Percentiles rank a stretch among this genome's conserved stretches.
Evolutionary conservation across 805 yeast species (phyloP).

Genomic region (Brettanomyces anomalus): DNA sequence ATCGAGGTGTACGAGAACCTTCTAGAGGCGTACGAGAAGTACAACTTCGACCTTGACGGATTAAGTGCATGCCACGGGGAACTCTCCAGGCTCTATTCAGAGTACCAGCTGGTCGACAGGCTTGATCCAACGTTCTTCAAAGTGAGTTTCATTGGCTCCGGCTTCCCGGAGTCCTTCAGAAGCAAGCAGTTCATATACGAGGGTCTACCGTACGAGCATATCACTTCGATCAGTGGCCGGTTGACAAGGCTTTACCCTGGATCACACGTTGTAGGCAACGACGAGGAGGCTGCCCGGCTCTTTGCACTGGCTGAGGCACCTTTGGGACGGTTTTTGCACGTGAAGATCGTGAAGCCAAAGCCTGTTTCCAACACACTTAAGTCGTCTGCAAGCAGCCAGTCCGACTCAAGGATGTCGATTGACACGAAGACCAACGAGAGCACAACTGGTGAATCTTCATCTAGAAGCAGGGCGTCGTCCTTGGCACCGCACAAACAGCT

Average conservation of each 20-base stretch:
- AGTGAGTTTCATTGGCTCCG: constrained; percentile 73
- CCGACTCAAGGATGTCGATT: too few species aligned
- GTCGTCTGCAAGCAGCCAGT: too few species aligned
- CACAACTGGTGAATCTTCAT: too few species aligned
- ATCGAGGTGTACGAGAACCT: constrained; percentile 70
- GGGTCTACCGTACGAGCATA: constrained; percentile 82
- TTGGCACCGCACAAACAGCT: too few species aligned
- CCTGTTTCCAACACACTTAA: too few species aligned
- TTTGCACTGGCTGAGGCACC: constrained; percentile 39
- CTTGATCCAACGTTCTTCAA: constrained; percentile 70
- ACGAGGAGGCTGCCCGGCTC: constrained; percentile 43
- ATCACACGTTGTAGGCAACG: constrained; percentile 55
- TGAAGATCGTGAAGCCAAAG: constrained; percentile 60
- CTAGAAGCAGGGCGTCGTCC: too few species aligned
- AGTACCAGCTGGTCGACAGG: constrained; percentile 61
- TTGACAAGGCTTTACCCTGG: constrained; percentile 72
- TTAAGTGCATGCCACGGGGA: constrained; percentile 62
- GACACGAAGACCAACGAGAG: too few species aligned
- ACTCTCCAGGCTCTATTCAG: constrained; percentile 58
- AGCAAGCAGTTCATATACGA: constrained; percentile 75
- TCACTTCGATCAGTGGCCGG: constrained; percentile 73
- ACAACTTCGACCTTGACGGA: constrained; percentile 69
- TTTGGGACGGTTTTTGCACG: constrained; percentile 66
- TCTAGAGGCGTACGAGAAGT: constrained; percentile 61
- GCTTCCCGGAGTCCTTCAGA: constrained; percentile 72